Percentiles rank a stretch among this genome's conserved stretches.
These are phyloP conservation scores for Meripilus lineatus DNA, from an alignment of 1,284 basidiomycete genomes.

Conservation along the genomic window DNA sequence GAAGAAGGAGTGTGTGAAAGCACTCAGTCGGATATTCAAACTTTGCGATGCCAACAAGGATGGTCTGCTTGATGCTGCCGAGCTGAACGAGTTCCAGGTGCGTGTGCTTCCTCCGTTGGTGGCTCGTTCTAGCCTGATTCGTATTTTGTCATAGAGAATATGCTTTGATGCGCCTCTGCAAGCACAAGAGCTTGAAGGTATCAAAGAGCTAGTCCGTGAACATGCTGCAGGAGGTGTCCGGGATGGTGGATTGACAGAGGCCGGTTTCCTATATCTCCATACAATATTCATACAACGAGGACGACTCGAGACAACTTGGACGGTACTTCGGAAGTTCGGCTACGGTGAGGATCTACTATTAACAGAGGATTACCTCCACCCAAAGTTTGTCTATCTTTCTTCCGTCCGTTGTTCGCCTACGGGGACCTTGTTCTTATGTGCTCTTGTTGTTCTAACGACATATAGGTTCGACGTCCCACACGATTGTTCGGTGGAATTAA, in stretches of 20 bases:
- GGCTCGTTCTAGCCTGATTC: not conserved
- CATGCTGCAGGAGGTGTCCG: slow-evolving; percentile 66
- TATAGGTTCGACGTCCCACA: slow-evolving; percentile 84
- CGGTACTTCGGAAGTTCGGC: slow-evolving; percentile 90
- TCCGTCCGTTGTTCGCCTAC: too few relatives aligned
- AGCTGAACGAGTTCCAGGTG: slow-evolving; percentile 97
- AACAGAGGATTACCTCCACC: slow-evolving; percentile 82
- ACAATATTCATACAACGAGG: slow-evolving; percentile 97
- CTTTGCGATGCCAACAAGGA: slow-evolving; percentile 96
- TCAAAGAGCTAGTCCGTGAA: slow-evolving; percentile 80
- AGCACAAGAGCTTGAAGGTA: slow-evolving; percentile 88
- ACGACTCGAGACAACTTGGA: slow-evolving; percentile 97
- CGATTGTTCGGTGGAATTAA: slow-evolving; percentile 94
- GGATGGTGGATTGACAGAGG: slow-evolving; percentile 83
- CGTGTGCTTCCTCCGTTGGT: slow-evolving; percentile 14
- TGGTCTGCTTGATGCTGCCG: slow-evolving; percentile 83
- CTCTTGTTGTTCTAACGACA: slow-evolving; percentile 8
- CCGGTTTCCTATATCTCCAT: slow-evolving; percentile 92
- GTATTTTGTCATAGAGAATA: slow-evolving; percentile 57
- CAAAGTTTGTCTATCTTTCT: slow-evolving; percentile 55
- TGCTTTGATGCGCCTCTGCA: slow-evolving; percentile 95
- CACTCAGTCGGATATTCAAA: slow-evolving; percentile 92
- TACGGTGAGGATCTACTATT: slow-evolving; percentile 93
- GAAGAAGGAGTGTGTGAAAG: slow-evolving; percentile 89
- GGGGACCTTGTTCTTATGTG: too few relatives aligned